Evolutionary conservation across 176 grass and related monocot species (phyloP).

Genomic region (Raddia guianensis): DNA sequence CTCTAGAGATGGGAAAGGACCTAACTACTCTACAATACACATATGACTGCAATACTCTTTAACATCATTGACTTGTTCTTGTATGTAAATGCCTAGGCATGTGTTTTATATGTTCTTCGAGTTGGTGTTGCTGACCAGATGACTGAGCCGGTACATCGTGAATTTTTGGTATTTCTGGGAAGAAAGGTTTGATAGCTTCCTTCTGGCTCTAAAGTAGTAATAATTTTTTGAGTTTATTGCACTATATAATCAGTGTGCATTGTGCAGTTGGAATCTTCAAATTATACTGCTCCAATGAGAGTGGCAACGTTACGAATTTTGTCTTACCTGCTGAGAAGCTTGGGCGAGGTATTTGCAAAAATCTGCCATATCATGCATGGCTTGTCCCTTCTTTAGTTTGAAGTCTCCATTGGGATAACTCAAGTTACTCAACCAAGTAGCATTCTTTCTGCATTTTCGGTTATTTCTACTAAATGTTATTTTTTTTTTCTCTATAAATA

Average conservation of each 20-base stretch:
- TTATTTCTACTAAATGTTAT: not conserved
- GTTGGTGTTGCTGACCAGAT: slow-evolving; percentile 94
- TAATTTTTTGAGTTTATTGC: slow-evolving; percentile 4
- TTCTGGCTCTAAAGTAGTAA: slow-evolving; percentile 35
- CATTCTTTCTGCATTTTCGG: slow-evolving; percentile 29
- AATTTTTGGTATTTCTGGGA: slow-evolving; percentile 88
- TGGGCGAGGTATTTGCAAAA: slow-evolving; percentile 72
- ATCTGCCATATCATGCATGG: not conserved
- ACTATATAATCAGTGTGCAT: slow-evolving; percentile 20
- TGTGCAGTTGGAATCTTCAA: slow-evolving; percentile 86
- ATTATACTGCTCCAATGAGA: slow-evolving; percentile 71
- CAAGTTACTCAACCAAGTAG: not conserved
- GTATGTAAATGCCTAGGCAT: slow-evolving; percentile 66
- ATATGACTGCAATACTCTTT: too few relatives aligned
- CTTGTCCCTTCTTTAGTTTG: slow-evolving; percentile 23
- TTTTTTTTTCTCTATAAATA: slow-evolving; percentile 25
- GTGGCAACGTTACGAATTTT: slow-evolving; percentile 81
- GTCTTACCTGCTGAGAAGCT: slow-evolving; percentile 86
- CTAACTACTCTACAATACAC: too few relatives aligned
- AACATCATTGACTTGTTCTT: slow-evolving; percentile 27
- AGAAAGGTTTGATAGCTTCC: slow-evolving; percentile 67
- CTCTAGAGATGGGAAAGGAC: too few relatives aligned
- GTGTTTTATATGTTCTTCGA: slow-evolving; percentile 88
- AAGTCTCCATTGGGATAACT: not conserved
- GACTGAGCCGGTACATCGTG: slow-evolving; percentile 79